Base-by-base conservation (phyloP, 805 yeast genomes). In the Zygoascus bituminiphila region DNA sequence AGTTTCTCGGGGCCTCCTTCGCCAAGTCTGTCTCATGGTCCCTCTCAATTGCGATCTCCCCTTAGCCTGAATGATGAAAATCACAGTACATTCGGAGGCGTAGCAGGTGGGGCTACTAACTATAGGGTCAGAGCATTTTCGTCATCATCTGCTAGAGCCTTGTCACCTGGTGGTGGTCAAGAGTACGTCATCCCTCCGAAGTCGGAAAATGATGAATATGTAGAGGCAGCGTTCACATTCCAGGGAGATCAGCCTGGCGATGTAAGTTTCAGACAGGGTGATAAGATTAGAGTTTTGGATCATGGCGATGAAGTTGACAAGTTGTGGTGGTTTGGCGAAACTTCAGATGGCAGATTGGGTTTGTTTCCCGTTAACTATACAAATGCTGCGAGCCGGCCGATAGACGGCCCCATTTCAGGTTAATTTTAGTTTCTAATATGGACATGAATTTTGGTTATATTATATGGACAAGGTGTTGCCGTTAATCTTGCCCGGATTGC, bases 301-400 rank as follows among this genome's bases (percentile, higher is more conserved):
- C 58, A 54, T 33, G 68, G 68, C 12, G 65, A 66, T 22, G 66
- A 61, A 40, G 58, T 58, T 10, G 67, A 63, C 24, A 62, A 65
- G 1, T 71, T 71, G 24, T 76, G 81, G 81, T 76, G 80, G 80
- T 63, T 65, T 48, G 79, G 79, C 12, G 57, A 58, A 42, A 62
- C 68, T 7, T 44, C 47, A 22, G 68, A 70, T 41, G 77, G 76
- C 1, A 50, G 54, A 4, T 52, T 57, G 5, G 81, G 81, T 0
- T 52, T 65, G 45, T 71, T 76, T 49, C 81, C 81, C 3, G 61
- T 63, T 29, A 76, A 76, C 47, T 74, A 74, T 53, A 73, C 74
- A 15, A 57, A 57, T 41, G 17, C 22, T n/a, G 17, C 8, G 4
- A 17, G 22, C 20, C 14, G 22, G 23, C 12, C 23, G 21, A 7